Evolutionary conservation across 2,329 filamentous ascomycete species (phyloP).

Genomic region (Fusarium secorum): DNA sequence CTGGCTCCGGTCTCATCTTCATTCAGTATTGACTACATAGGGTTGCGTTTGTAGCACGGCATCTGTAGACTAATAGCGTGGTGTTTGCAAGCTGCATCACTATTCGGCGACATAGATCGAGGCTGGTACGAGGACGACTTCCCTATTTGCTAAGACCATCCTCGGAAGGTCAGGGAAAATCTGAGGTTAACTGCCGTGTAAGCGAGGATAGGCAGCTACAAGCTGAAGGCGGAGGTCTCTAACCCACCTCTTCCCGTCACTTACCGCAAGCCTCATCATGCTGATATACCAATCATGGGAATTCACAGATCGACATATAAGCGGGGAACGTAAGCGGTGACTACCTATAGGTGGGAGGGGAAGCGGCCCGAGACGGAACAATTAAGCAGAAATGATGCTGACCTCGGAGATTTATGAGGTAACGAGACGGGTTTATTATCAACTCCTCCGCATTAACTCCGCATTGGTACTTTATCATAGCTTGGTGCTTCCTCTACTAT

Average conservation of each 20-base stretch:
- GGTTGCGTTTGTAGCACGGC: fast-evolving
- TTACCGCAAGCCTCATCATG: not conserved
- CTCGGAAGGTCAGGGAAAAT: not conserved
- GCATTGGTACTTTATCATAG: too few relatives aligned
- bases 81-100: too few relatives aligned
- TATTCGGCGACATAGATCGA: too few relatives aligned
- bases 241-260: not conserved
- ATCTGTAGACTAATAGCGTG: too few relatives aligned
- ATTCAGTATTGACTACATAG: fast-evolving
- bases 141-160: not conserved
- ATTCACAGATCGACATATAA: not conserved
- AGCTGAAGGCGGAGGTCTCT: fast-evolving
- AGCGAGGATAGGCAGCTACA: fast-evolving
- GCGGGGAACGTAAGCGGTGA: not conserved
- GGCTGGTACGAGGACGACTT: not conserved
- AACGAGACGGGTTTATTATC: not conserved
- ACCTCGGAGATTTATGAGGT: not conserved
- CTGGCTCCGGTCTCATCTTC: fast-evolving
- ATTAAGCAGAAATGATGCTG: not conserved
- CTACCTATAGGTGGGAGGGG: not conserved
- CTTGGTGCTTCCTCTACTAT: fast-evolving
- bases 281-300: too few relatives aligned
- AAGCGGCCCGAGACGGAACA: not conserved
- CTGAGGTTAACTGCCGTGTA: not conserved
- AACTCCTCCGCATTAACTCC: not conserved